Percentiles rank a stretch among this genome's conserved stretches.
Evolutionary conservation across 257 asterid genomes (phyloP).

Genomic region (Phtheirospermum japonicum): DNA sequence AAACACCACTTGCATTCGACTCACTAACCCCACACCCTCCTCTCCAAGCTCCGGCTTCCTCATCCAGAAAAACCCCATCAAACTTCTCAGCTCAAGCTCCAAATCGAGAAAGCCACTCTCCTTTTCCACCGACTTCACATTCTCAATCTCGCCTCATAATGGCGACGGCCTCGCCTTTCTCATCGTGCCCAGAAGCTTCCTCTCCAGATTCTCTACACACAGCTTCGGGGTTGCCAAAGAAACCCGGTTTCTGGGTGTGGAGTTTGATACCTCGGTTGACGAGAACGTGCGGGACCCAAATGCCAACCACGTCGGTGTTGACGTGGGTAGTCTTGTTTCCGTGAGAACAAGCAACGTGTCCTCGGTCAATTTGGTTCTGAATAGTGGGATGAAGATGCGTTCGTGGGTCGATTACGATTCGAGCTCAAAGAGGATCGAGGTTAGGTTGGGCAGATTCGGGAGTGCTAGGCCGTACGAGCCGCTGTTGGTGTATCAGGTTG

Average conservation of each 20-base stretch:
- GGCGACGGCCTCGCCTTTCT: slow-evolving; percentile 69
- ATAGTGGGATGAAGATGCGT: slow-evolving; percentile 60
- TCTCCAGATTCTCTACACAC: slow-evolving; percentile 31
- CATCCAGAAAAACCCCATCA: slow-evolving; percentile 53
- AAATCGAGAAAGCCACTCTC: slow-evolving; percentile 45
- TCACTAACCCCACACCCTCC: slow-evolving; percentile 47
- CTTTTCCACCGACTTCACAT: slow-evolving; percentile 70
- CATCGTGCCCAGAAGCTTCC: slow-evolving; percentile 42
- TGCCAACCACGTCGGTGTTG: slow-evolving; percentile 59
- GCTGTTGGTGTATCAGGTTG: slow-evolving; percentile 51
- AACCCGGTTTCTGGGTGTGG: slow-evolving; percentile 50
- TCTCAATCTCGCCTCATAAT: slow-evolving; percentile 56
- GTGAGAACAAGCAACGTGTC: slow-evolving; percentile 53
- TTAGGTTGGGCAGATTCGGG: slow-evolving; percentile 53
- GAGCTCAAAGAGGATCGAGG: slow-evolving; percentile 68
- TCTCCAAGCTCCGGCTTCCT: slow-evolving; percentile 60
- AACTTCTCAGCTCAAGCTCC: slow-evolving; percentile 33
- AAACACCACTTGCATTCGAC: slow-evolving; percentile 38
- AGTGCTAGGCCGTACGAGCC: slow-evolving; percentile 55
- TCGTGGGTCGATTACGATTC: slow-evolving; percentile 83
- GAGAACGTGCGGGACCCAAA: slow-evolving; percentile 49
- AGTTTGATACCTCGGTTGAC: slow-evolving; percentile 52
- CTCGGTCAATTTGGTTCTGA: slow-evolving; percentile 49
- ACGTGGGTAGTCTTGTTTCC: slow-evolving; percentile 56
- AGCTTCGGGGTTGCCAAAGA: slow-evolving; percentile 47